phyloP scores from a whole-genome alignment of 2,329 filamentous ascomycete species.

The Neonectria magnoliae region DNA sequence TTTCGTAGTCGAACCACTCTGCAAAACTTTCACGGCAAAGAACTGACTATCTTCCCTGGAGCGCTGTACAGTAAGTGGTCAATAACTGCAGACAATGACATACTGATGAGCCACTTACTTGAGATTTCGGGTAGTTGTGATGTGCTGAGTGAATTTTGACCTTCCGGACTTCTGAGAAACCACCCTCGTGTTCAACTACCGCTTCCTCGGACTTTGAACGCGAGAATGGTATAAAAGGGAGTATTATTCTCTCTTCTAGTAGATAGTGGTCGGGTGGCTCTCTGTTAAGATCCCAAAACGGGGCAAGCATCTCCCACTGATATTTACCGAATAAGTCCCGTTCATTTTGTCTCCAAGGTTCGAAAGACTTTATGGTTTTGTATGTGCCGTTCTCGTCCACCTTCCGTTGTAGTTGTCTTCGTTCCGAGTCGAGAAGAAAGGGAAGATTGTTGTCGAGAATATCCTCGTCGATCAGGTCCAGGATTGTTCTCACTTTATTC shows the following conservation, averaged over 20 bases:
- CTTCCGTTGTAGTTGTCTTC: not conserved
- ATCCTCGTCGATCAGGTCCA: not conserved
- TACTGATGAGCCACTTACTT: not conserved
- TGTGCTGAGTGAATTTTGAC: constrained; percentile 3
- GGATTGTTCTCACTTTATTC: not conserved
- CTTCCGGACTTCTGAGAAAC: not conserved
- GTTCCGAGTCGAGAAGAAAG: not conserved
- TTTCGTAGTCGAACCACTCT: not conserved
- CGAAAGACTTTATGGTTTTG: not conserved
- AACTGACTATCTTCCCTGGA: not conserved
- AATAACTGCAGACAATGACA: too few relatives aligned
- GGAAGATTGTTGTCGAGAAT: not conserved
- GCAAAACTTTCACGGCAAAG: not conserved
- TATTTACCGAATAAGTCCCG: not conserved
- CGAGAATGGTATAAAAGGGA: not conserved
- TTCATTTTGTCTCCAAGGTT: not conserved
- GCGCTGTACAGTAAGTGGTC: too few relatives aligned
- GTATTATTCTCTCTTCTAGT: not conserved
- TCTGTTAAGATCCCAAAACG: not conserved
- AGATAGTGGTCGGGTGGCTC: not conserved
- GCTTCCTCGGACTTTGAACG: not conserved
- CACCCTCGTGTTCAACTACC: not conserved
- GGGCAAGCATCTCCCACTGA: constrained; percentile 4
- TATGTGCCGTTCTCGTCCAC: not conserved
- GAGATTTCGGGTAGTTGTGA: not conserved